These are phyloP conservation scores for Alternaria tenuissima DNA, from an alignment of 2,329 filamentous ascomycete genomes.

Conservation along the genomic window DNA sequence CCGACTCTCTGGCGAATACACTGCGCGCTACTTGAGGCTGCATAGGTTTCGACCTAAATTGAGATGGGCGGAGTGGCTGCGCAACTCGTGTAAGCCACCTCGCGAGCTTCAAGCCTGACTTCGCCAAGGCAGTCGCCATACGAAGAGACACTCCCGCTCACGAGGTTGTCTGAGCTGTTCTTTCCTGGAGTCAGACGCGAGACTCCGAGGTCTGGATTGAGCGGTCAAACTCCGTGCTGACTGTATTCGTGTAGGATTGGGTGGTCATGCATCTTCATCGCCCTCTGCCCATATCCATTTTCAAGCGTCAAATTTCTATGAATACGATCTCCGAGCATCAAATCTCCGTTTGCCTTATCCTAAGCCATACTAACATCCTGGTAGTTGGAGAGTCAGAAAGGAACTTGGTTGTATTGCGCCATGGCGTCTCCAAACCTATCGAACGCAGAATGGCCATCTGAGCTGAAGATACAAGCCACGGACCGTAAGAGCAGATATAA, in stretches of 20 bases:
- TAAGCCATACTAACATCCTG: background rate
- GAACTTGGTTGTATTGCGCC: background rate
- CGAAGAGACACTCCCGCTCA: background rate
- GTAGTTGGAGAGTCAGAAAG: background rate
- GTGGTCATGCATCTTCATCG: background rate
- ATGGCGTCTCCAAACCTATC: background rate
- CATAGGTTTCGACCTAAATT: too few species aligned
- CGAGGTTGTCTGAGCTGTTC: background rate
- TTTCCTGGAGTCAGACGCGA: background rate
- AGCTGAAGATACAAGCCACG: background rate
- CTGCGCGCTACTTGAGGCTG: background rate
- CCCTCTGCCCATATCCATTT: background rate
- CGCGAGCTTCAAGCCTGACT: background rate
- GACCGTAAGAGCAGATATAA: conserved; percentile 1
- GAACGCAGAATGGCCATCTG: background rate
- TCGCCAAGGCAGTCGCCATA: background rate
- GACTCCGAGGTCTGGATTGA: background rate
- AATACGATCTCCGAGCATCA: background rate
- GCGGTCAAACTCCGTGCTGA: background rate
- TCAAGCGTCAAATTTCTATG: background rate
- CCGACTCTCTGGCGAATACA: background rate
- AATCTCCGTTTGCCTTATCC: conserved; percentile 7
- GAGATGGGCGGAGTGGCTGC: background rate
- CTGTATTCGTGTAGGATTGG: background rate
- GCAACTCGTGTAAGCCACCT: background rate